A percentile compares a stretch with the other conserved stretches of the same genome.
These are phyloP conservation scores for Amylostereum areolatum DNA, from an alignment of 1,284 basidiomycete genomes.

Conservation along the genomic window DNA sequence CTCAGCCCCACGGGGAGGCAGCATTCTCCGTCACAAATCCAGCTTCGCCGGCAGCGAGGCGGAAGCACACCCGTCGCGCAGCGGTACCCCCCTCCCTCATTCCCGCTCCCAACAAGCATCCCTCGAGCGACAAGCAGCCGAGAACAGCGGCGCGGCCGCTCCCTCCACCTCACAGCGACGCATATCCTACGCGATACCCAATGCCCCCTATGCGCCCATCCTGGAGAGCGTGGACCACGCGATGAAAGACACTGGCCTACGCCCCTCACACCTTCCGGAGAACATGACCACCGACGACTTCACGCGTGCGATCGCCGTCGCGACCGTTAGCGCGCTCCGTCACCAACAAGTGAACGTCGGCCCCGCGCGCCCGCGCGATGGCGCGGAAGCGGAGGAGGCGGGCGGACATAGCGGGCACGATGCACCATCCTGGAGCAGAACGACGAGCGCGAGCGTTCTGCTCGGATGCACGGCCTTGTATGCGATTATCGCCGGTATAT, in stretches of 20 bases:
- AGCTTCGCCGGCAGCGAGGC: conserved; percentile 32
- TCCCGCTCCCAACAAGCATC: conserved; percentile 17
- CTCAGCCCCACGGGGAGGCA: conserved; percentile 5
- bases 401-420: conserved; percentile 84
- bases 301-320: conserved; percentile 84
- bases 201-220: conserved; percentile 53
- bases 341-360: conserved; percentile 63
- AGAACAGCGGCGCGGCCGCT: conserved; percentile 16
- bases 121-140: background rate
- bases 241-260: conserved; percentile 56
- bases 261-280: conserved; percentile 54
- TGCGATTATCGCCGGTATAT: conserved; percentile 89
- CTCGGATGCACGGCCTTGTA: conserved; percentile 89
- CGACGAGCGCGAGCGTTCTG: conserved; percentile 81
- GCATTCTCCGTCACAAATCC: conserved; percentile 35
- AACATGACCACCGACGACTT: conserved; percentile 82
- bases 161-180: conserved; percentile 33
- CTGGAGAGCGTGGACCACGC: conserved; percentile 74
- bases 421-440: conserved; percentile 91
- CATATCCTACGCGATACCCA: conserved; percentile 49
- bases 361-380: conserved; percentile 30
- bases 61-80: conserved; percentile 28
- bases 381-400: conserved; percentile 31
- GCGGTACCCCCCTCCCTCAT: conserved; percentile 35
- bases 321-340: conserved; percentile 80